Evolutionary conservation across 2,329 filamentous ascomycete species (phyloP), one percentile per base, ranked within the genome.

Genomic region (Alternaria atra): DNA sequence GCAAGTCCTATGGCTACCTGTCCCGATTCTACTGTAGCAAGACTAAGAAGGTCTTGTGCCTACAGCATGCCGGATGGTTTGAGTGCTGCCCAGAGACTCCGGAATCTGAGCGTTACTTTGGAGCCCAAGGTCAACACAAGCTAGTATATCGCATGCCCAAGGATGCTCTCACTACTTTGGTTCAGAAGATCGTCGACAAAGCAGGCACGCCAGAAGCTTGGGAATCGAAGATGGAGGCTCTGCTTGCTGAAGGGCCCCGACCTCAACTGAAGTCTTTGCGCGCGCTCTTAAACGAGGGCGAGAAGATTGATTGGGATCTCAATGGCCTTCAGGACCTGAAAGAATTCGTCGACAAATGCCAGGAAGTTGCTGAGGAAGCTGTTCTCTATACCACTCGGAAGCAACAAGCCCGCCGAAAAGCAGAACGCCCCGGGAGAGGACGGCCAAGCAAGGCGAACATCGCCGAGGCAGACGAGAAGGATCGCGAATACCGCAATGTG

Each of bases 331-430:
- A 91, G 71, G 87, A 92, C 70, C 85, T 99, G 70, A 91, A 89
- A 80, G 87, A 90, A 68, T 99, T 97, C 81, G 95, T 99, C 77
- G 93, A 97, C 71, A 90, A 92, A 73, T 98, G 95, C 83, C 96
- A 97, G 79, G 93, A 97, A 76, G 97, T 96, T 91, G 93, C 97
- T 65, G 95, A 98, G 73, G 94, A 98, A 81, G 95, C 95, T 67
- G 95, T 92, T 73, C 94, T 91, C 76, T 99, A 96, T 83, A 97
- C 94, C 73, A 94, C 95, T 60, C 91, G 95, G 70, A 99, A 99
- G 82, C 94, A 97, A 82, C 94, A 97, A 80, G 97, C 96, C 75
- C 91, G 95, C 65, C 92, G 94, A 63, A 98, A 98, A 81, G 97
- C 91, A 78, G 94, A 97, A 73, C 95, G 93, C 75, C 87, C 87